Evolutionary conservation across 257 asterid genomes (phyloP), one percentile per base, ranked within the genome.

Genomic region (Fraxinus anomala): DNA sequence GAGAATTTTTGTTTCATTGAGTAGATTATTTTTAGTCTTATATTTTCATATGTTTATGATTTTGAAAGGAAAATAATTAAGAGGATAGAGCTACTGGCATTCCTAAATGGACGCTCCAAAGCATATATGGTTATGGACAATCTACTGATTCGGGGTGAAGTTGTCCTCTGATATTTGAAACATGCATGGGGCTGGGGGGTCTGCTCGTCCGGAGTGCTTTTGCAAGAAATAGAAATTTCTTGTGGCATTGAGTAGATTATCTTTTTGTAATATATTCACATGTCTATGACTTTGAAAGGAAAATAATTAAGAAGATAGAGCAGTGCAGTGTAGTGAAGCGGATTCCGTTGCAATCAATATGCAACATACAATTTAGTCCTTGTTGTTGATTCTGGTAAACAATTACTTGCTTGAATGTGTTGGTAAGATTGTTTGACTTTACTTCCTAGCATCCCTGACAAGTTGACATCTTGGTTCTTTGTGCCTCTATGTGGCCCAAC

Each of bases 401-500:
- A 42, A 42, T 42, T 42, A 42, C 51, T 0, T 42, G 16, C 56
- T 37, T 65, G 56, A 49, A 39, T 47, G 39, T 70, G 14, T 37
- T 56, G 68, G 42, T 59, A 30, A 51, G 72, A 24, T 56, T n/a
- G 19, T 77, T 73, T 82, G 65, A 56, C 34, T 2, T 42, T 14
- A 11, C 59, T 68, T 67, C 71, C 42, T 24, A 8, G 1, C 67
- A 63, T 36, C 49, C 49, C n/a, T 39, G 74, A 49, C 74, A 23
- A 26, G 72, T 30, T 47, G 34, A 36, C 23, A 21, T 34, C 68
- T 73, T 54, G 61, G 37, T 61, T 47, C 59, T n/a, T 12, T 17
- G 76, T 59, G 34, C 54, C 76, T 75, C 68, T 36, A 66, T 71
- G 51, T 37, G 24, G 44, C 49, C 47, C 74, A 36, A 3, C 61